phyloP scores from a whole-genome alignment of 2,329 filamentous ascomycete species.

The Ascochyta viciae-villosae region DNA sequence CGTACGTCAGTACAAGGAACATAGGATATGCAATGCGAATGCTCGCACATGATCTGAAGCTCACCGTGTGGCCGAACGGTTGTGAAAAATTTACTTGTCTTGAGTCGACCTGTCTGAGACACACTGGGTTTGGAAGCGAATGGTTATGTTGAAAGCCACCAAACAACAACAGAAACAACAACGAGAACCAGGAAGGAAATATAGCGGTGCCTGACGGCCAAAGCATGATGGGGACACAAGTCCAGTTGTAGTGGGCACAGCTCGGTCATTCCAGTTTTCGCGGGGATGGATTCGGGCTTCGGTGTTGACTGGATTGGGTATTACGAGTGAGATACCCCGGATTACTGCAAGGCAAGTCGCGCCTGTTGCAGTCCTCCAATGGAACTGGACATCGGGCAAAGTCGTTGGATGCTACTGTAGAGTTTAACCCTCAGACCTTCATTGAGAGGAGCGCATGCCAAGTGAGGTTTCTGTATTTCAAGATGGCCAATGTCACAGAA shows the following conservation, averaged over 20 bases:
- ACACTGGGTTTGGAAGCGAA: constrained; percentile 28
- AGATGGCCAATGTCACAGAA: too few relatives aligned
- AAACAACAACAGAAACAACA: not conserved
- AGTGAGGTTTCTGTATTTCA: too few relatives aligned
- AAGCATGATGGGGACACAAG: not conserved
- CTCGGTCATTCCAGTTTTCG: not conserved
- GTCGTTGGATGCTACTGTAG: not conserved
- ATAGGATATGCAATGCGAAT: constrained; percentile 10
- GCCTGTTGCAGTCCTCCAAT: not conserved
- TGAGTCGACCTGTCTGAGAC: constrained; percentile 31
- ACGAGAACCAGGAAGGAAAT: not conserved
- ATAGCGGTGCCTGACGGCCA: constrained; percentile 2
- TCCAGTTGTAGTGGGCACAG: constrained; percentile 1
- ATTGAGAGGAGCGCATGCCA: not conserved
- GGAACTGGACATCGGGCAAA: not conserved
- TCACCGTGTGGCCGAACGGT: constrained; percentile 32
- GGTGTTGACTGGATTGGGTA: constrained; percentile 5
- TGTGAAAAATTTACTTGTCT: constrained; percentile 16
- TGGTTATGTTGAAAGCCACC: constrained; percentile 20
- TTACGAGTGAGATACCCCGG: not conserved
- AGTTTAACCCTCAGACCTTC: not conserved
- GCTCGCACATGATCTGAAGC: constrained; percentile 20
- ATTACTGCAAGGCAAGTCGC: not conserved
- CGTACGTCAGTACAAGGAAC: constrained; percentile 29
- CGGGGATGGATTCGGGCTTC: constrained; percentile 9